Base-by-base conservation (phyloP, 108 stramenopile species). In the Bacterosira constricta region DNA sequence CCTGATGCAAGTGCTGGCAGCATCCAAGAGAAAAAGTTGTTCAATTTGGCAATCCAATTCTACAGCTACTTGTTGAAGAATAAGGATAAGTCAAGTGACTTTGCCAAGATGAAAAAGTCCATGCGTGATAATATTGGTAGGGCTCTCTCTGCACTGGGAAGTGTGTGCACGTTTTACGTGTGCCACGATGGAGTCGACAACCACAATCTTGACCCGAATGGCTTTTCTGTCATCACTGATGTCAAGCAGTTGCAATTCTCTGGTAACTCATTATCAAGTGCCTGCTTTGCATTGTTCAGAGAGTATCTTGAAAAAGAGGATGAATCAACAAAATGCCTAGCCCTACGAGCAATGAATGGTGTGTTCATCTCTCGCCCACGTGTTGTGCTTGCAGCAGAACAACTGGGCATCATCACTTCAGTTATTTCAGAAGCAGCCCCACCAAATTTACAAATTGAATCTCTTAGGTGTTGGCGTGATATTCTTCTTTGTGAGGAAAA, bases 311-410 rank as follows among this genome's bases (percentile, higher is more conserved):
- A 65, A 6, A 92, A 87, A 61, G 57, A 75, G 23, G 88, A 94
- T 66, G 77, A 61, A 18, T 35, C 60, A 11, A 94, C 85, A 1
- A 91, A 89, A 61, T 90, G 90, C 59, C 75, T 78, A 2, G 86
- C 93, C 2, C 77, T 96, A 13, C 75, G 83, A 18, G 95, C 88
- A 11, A 58, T 94, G 57, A 73, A 79, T 25, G 89, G 91, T 21
- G 61, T 96, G 13, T 96, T 96, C 60, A 83, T 88, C 44, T 78
- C 91, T 21, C 78, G 83, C 23, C 95, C 95, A 26, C 75, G 90
- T 12, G 71, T 93, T 35, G 77, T 96, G 52, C 82, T 96, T 17
- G 73, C 68, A 1, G 80, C 89, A 42, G 85, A 94, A 53, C 87
- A 90, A 50, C 47, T 65, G 10, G 95, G 95, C 0, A 64, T 88